These are phyloP conservation scores for Yamagishiella unicocca DNA, from an alignment of 139 green algal species.

Conservation along the genomic window DNA sequence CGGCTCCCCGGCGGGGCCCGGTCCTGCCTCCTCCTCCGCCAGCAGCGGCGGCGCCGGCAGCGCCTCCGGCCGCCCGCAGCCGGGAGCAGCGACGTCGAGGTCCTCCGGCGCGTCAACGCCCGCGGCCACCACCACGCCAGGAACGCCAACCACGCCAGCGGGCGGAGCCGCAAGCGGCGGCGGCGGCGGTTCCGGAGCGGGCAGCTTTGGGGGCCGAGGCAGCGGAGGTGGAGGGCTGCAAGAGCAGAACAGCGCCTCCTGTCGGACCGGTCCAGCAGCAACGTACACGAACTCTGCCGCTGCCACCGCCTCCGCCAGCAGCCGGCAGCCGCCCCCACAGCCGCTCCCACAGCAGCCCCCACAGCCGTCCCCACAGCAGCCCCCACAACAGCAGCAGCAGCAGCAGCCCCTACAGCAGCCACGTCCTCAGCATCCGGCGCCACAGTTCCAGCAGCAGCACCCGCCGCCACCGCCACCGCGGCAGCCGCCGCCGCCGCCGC, in stretches of 20 bases:
- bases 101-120: too few species aligned
- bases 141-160: too few species aligned
- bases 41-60: background rate
- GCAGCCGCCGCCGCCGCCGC: background rate
- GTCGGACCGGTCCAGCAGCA: too few species aligned
- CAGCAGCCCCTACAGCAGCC: conserved; percentile 32
- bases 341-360: background rate
- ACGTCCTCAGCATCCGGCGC: background rate
- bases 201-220: too few species aligned
- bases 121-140: too few species aligned
- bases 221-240: too few species aligned
- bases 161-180: too few species aligned
- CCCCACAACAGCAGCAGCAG: background rate
- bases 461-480: conserved; percentile 5
- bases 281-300: too few species aligned
- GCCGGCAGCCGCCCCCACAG: background rate
- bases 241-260: too few species aligned
- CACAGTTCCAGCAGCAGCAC: conserved; percentile 15
- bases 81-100: too few species aligned
- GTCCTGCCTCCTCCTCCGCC: background rate
- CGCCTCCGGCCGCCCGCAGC: background rate
- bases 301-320: background rate
- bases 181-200: too few species aligned
- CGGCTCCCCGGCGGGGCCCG: background rate
- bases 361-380: background rate